Percentiles rank a stretch among this genome's conserved stretches.
phyloP scores from a whole-genome alignment of 495 filamentous ascomycete species.

The Tuber microsphaerosporum region DNA sequence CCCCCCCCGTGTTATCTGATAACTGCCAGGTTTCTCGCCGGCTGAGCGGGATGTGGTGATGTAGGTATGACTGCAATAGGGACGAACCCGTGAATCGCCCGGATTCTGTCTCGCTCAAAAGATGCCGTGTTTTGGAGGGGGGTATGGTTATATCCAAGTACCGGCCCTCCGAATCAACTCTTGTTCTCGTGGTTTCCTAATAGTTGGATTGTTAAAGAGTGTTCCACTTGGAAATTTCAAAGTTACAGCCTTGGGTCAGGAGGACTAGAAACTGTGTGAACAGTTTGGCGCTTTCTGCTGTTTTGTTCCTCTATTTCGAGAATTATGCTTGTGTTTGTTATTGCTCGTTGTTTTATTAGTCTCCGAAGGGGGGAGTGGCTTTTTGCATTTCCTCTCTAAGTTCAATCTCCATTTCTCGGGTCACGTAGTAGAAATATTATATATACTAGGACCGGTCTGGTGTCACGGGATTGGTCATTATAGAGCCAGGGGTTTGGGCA shows the following conservation, averaged over 20 bases:
- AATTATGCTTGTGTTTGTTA: too few species aligned
- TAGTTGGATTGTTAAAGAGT: neutral
- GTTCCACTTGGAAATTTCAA: neutral
- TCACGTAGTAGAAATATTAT: neutral
- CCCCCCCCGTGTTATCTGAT: neutral
- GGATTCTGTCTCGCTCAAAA: neutral
- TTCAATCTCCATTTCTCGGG: neutral
- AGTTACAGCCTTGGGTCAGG: neutral
- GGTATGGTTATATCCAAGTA: neutral
- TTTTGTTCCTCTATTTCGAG: neutral
- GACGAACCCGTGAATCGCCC: neutral
- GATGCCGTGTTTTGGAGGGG: neutral
- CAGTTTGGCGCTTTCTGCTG: neutral
- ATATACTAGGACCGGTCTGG: neutral
- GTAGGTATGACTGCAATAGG: neutral
- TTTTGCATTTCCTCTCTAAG: neutral
- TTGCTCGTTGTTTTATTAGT: neutral
- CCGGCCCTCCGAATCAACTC: neutral
- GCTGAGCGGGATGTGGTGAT: neutral
- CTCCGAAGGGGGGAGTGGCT: neutral
- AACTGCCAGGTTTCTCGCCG: neutral
- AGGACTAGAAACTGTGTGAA: neutral
- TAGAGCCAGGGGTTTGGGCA: neutral
- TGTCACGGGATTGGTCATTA: neutral
- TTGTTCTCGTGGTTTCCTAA: neutral